Evolutionary conservation across 2,329 filamentous ascomycete genomes (phyloP), one percentile per base, ranked within the genome.

Genomic region (Apiospora arundinis): DNA sequence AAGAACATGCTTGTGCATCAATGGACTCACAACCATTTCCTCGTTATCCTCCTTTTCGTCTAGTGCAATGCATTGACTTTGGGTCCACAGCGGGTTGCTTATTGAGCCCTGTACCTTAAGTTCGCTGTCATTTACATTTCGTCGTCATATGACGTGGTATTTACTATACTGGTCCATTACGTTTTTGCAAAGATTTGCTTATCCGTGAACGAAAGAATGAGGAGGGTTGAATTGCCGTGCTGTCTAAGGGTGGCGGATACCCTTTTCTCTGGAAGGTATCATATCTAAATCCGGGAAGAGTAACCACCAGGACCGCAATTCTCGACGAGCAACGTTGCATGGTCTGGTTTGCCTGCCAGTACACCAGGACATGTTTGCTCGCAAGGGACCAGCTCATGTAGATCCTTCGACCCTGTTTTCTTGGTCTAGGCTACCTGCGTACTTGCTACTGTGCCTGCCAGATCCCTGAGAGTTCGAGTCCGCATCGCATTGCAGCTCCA

Each of bases 51-150:
- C 56, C 14, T 32, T 3, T 5, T 63, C 56, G 9, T 12, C 9
- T 40, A 23, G 56, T 63, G 32, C 32, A 9, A 12, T 63, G 32
- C 56, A 63, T 63, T 63, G 56, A 63, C 56, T 63, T 63, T 40
- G 52, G 28, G 28, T 60, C 28, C 37, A 28, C 18, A 9, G 11
- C 16, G 28, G 28, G 52, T n/a, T 40, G 56, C 56, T 63, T 40
- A 63, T 63, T 63, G 56, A 63, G 56, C 56, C 18, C 21, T 63
- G 28, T 63, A 11, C 56, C 32, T 63, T 63, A 40, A 12, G 56
- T 63, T 63, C 18, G 21, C 56, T 8, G 9, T 28, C 18, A 40
- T 21, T n/a, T 40, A 18, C 18, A 40, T 40, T 14, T 21, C 40
- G 56, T 32, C 56, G 4, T 23, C 18, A 40, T n/a, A 63, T 63